Base-by-base conservation (phyloP, 805 yeast genomes). In the Yamadazyma endophytica region DNA sequence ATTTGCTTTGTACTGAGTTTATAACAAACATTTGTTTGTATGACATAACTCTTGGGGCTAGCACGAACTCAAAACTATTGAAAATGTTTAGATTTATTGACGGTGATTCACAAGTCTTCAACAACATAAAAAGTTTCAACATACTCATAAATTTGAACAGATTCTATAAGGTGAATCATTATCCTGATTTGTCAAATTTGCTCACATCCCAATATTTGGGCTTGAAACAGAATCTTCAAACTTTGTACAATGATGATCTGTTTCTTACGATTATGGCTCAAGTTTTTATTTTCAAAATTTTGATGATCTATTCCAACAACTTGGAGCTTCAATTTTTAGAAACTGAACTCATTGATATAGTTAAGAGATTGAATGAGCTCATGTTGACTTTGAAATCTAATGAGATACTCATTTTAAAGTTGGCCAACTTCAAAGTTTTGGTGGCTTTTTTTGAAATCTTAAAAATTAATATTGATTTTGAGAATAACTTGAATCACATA, bases 361-460 rank as follows among this genome's bases (percentile, higher is more conserved):
- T 51, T 12, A 43, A 33, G 13, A 33, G 28, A 7, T 39, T 49
- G 21, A 51, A 42, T 28, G 24, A 32, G 9, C 31, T 41, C 13
- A 14, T 30, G 6, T n/a, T n/a, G n/a, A n/a, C n/a, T n/a, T 19
- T 31, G 6, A 28, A 28, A n/a, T 21, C 13, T 24, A 33, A 33
- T 26, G 40, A 41, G 5, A 17, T 28, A 9, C 36, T 46, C 12
- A 49, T 53, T 33, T 33, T 47, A 6, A 50, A 54, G 29, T 39
- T 58, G 12, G 50, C 59, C 17, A 59, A 58, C 32, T 55, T 50
- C 40, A 61, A 58, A 31, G 30, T 57, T 13, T 40, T 55, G 13
- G 59, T 56, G n/a, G 60, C 54, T 17, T 40, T 59, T 12, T 40
- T 59, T 14, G 63, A 58, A 24, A 33, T 58, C 7, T 33, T 59